phyloP scores from a whole-genome alignment of 2,329 filamentous ascomycete species.

The Orbilia oligospora region DNA sequence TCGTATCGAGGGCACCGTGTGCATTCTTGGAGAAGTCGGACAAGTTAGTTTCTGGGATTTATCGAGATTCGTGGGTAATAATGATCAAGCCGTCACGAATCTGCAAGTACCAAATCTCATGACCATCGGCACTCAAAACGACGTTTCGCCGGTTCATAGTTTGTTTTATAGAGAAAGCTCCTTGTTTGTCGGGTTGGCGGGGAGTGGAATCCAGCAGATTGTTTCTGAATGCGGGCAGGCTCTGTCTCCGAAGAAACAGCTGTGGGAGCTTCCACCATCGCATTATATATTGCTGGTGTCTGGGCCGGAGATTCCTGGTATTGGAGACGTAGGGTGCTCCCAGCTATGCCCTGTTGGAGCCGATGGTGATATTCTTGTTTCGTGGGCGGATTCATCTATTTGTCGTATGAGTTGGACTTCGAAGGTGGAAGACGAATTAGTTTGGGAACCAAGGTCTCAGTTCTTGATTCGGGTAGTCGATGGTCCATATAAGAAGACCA shows the following conservation, averaged over 20 bases:
- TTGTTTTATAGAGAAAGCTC: constrained; percentile 42
- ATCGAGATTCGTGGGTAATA: constrained; percentile 8
- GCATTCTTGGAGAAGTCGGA: constrained; percentile 48
- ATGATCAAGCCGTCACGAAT: neutral
- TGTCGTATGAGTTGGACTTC: constrained; percentile 36
- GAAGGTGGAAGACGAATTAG: constrained; percentile 30
- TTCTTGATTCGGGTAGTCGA: constrained; percentile 28
- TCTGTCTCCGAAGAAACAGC: constrained; percentile 12
- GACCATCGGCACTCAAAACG: constrained; percentile 46
- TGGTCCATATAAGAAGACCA: constrained; percentile 3
- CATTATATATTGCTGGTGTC: constrained; percentile 35
- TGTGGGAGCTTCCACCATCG: constrained; percentile 41
- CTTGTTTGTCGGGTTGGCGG: constrained; percentile 42
- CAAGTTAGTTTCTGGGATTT: constrained; percentile 57
- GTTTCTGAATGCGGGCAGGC: constrained; percentile 18
- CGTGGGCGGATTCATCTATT: constrained; percentile 54
- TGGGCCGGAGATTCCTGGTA: constrained; percentile 28
- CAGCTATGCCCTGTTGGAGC: constrained; percentile 45
- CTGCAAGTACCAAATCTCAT: constrained; percentile 33
- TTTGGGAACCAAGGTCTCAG: constrained; percentile 49
- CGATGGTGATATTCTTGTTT: constrained; percentile 45
- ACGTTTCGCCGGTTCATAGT: constrained; percentile 33
- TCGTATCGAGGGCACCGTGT: constrained; percentile 40
- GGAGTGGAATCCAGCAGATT: constrained; percentile 47
- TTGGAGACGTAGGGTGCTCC: constrained; percentile 23